Percentiles rank a stretch among this genome's conserved stretches.
Evolutionary conservation across 176 grass and related monocot species (phyloP).

Genomic region (Tillandsia fasciculata): DNA sequence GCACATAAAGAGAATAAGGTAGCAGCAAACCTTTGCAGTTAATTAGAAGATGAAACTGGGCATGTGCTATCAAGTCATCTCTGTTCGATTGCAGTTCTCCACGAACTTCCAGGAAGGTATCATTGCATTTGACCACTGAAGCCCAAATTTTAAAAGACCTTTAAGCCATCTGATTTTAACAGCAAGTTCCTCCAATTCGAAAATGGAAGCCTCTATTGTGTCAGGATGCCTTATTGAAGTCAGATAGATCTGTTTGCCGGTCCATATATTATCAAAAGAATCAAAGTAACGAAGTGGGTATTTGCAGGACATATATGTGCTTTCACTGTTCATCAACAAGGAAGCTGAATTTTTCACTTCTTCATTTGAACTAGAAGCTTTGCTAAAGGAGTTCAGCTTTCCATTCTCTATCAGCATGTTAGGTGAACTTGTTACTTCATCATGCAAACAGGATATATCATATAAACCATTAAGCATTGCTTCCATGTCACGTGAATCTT

Average conservation of each 20-base stretch:
- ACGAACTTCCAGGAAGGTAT: slow-evolving; percentile 18
- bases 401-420: not conserved
- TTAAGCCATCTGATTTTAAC: slow-evolving; percentile 24
- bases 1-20: no score
- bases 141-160: slow-evolving; percentile 10
- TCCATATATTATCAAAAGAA: not conserved
- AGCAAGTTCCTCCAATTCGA: slow-evolving; percentile 24
- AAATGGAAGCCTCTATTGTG: slow-evolving; percentile 9
- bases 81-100: not conserved
- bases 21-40: no score
- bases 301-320: not conserved
- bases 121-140: not conserved
- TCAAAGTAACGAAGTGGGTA: not conserved
- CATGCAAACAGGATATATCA: not conserved
- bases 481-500: not conserved
- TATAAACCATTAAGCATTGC: not conserved
- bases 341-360: not conserved
- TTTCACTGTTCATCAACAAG: not conserved
- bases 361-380: not conserved
- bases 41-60: no score
- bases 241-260: not conserved
- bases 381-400: not conserved
- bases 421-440: not conserved
- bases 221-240: not conserved
- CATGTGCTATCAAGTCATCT: not conserved